These are phyloP conservation scores for Eucalyptus lansdowneana DNA, from an alignment of 345 rosid species.

Conservation along the genomic window DNA sequence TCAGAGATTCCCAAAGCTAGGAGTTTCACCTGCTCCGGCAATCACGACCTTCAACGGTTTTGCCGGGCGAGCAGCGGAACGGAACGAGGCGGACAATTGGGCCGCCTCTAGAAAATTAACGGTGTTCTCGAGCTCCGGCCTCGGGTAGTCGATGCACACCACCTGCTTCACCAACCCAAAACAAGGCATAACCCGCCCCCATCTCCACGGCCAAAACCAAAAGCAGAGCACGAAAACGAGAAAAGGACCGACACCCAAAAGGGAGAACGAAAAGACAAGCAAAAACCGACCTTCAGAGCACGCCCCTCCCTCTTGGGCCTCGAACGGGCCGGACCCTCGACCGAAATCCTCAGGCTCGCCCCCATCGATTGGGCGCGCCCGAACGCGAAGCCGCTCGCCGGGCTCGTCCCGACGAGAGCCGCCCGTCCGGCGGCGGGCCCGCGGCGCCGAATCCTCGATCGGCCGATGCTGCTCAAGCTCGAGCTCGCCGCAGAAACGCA, in stretches of 20 bases:
- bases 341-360: conserved; percentile 17
- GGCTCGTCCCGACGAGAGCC: background rate
- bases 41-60: conserved; percentile 74
- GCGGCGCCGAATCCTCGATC: background rate
- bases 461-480: conserved; percentile 6
- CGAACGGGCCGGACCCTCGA: conserved; percentile 9
- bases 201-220: background rate
- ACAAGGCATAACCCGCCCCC: background rate
- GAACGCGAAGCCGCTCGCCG: conserved; percentile 10
- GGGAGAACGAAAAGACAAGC: background rate
- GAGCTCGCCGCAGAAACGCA: conserved; percentile 40
- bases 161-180: conserved; percentile 21
- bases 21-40: conserved; percentile 75
- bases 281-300: conserved; percentile 38
- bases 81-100: conserved; percentile 59
- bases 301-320: conserved; percentile 13
- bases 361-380: conserved; percentile 36
- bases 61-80: conserved; percentile 45
- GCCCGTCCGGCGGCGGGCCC: background rate
- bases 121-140: conserved; percentile 76
- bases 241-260: background rate
- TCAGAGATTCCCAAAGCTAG: background rate
- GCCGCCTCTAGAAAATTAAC: conserved; percentile 87
- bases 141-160: conserved; percentile 72
- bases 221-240: background rate